Conservation (phyloP, 345 rosid genomes). For the Kernera saxatilis region DNA sequence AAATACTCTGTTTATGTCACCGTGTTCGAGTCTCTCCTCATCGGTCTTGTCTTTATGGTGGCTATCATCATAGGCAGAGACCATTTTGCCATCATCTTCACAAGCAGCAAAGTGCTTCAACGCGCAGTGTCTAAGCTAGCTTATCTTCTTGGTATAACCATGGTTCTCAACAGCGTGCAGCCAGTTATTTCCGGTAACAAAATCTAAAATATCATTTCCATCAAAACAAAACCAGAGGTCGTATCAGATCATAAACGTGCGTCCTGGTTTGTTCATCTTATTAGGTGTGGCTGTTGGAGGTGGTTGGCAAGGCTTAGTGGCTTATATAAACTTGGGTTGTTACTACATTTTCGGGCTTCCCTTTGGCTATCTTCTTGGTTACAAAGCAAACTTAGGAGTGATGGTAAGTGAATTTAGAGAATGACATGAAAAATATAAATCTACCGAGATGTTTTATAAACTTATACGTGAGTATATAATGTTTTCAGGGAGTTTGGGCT, state of each 20-base stretch:
- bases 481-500: constrained; percentile 65
- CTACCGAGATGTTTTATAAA: background rate
- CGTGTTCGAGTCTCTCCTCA: constrained; percentile 47
- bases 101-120: constrained; percentile 48
- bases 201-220: background rate
- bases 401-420: constrained; percentile 34
- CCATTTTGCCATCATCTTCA: constrained; percentile 56
- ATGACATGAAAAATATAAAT: background rate
- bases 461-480: background rate
- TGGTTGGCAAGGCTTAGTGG: constrained; percentile 88
- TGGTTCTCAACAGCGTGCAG: constrained; percentile 83
- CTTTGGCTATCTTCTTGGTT: constrained; percentile 71
- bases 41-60: constrained; percentile 63
- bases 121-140: constrained; percentile 54
- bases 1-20: constrained; percentile 64
- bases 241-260: background rate
- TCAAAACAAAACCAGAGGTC: background rate
- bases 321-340: constrained; percentile 67
- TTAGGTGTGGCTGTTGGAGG: constrained; percentile 84
- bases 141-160: constrained; percentile 63
- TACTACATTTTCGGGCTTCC: constrained; percentile 77
- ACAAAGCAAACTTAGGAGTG: constrained; percentile 51
- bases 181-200: constrained; percentile 73
- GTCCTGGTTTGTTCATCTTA: background rate
- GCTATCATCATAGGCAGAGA: constrained; percentile 44